A percentile compares a stretch with the other conserved stretches of the same genome.
Conservation (phyloP, 495 filamentous ascomycete genomes). For the Pyrenopolyporus hunteri region DNA sequence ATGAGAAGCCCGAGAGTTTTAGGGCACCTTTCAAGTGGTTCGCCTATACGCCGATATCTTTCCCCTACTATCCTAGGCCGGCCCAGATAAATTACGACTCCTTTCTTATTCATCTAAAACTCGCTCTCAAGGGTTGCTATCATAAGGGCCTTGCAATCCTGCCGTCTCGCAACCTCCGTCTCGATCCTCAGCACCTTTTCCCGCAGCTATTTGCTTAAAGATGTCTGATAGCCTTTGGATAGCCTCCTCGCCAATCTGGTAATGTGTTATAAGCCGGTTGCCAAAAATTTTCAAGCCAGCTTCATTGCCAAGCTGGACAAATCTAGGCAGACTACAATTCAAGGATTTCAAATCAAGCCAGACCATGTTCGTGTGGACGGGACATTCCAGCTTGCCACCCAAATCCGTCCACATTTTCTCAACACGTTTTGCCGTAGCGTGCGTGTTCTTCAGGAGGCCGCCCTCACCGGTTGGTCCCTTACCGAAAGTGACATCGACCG, state of each 20-base stretch:
- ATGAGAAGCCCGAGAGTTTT: too few species aligned
- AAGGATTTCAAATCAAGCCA: conserved; percentile 74
- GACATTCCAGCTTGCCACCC: conserved; percentile 60
- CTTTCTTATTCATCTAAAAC: neutral
- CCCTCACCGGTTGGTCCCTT: conserved; percentile 60
- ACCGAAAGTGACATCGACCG: conserved; percentile 69
- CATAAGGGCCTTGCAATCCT: conserved; percentile 11
- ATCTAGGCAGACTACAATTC: conserved; percentile 49
- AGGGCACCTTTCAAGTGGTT: too few species aligned
- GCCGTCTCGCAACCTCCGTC: neutral
- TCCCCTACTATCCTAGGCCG: too few species aligned
- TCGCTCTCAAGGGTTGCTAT: neutral
- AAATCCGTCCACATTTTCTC: conserved; percentile 64
- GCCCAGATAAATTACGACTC: too few species aligned
- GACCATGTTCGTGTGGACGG: conserved; percentile 86
- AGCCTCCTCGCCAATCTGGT: conserved; percentile 64
- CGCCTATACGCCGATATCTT: too few species aligned
- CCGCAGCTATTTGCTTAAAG: conserved; percentile 49
- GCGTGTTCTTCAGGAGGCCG: conserved; percentile 65
- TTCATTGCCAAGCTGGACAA: conserved; percentile 54
- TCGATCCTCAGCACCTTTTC: conserved; percentile 1
- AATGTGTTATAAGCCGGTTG: conserved; percentile 66
- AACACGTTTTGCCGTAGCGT: conserved; percentile 68
- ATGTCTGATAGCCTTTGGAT: conserved; percentile 51
- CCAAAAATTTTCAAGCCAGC: conserved; percentile 59